phyloP scores from a whole-genome alignment of 2,329 filamentous ascomycete genomes.

The Apiospora kogelbergensis region DNA sequence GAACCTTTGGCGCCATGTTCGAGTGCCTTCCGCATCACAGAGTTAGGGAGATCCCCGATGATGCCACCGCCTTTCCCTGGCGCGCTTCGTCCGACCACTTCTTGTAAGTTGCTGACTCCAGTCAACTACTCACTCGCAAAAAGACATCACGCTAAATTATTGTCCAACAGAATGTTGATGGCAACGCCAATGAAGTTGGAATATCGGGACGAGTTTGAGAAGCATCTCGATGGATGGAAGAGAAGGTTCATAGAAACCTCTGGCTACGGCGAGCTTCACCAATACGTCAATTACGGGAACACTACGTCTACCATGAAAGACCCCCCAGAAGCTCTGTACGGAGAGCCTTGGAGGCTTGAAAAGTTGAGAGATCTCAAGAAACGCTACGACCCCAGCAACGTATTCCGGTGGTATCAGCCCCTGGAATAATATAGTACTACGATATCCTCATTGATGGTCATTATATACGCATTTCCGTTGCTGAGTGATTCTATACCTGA shows the following conservation, averaged over 20 bases:
- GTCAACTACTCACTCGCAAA: no score
- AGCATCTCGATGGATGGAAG: neutral
- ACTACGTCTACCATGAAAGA: neutral
- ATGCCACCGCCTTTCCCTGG: neutral
- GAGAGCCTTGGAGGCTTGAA: neutral
- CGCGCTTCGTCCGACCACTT: neutral
- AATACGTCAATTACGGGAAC: neutral
- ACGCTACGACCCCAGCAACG: neutral
- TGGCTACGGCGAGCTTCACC: neutral
- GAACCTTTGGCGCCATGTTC: neutral
- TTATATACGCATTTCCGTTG: neutral
- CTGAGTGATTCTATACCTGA: no score
- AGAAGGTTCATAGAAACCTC: neutral
- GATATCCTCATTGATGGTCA: neutral
- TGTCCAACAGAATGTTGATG: neutral
- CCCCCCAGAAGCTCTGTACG: neutral
- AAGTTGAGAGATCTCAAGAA: neutral
- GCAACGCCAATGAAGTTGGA: neutral
- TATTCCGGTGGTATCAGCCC: conserved; percentile 1
- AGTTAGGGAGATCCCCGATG: neutral
- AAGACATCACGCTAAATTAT: neutral
- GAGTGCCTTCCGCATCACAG: conserved; percentile 1
- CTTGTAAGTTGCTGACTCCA: neutral
- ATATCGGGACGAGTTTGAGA: neutral
- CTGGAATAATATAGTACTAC: neutral